Evolutionary conservation across 2,329 filamentous ascomycete species (phyloP), one percentile per base, ranked within the genome.

Genomic region (Exophiala phaeomuriformis): DNA sequence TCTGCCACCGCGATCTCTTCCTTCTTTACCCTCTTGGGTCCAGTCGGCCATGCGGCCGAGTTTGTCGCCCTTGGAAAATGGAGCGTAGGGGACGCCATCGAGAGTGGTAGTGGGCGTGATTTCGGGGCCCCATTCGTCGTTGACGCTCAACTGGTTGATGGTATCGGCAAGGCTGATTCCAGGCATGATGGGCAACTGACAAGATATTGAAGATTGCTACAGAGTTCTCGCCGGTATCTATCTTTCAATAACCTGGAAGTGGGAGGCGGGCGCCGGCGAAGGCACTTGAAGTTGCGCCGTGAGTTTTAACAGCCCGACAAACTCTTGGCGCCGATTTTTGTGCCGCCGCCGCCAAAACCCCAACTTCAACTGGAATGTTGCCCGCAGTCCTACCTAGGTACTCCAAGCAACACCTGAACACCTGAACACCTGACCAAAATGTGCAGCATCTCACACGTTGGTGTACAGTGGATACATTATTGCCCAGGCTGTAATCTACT

Each of bases 1-100:
- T 71, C 87, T 84, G 58, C 89, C 88, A 63, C 86, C 86, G 66
- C 90, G 78, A 64, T 93, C 88, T 51, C 77, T 68, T 10, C 69
- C 67, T 63, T 83, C 81, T 75, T 96, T 96, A 71, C 87, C 84
- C 69, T 96, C 93, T 45, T 83, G 69, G 12, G 90, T 95, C 93
- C 93, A 98, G 78, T 98, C 93, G 57, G 93, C 93, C 90, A 98
- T 97, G 71, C 93, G 90, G 68, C 93, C 93, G 56, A 98, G 79
- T 80, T 96, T 97, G 78, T 98, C 93, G 70, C 89, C 90, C 75
- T 98, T 98, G 63, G 90, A 96, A 78, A 93, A 98, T 57, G 93
- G 93, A 65, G 93, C 93, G 72, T 96, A 98, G 37, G 93, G 93
- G 47, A 97, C 89, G 69, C 93, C 93, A 69, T 95, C 85, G 66